Evolutionary conservation across 2,329 filamentous ascomycete genomes (phyloP).

Genomic region (Clarireedia homoeocarpa): DNA sequence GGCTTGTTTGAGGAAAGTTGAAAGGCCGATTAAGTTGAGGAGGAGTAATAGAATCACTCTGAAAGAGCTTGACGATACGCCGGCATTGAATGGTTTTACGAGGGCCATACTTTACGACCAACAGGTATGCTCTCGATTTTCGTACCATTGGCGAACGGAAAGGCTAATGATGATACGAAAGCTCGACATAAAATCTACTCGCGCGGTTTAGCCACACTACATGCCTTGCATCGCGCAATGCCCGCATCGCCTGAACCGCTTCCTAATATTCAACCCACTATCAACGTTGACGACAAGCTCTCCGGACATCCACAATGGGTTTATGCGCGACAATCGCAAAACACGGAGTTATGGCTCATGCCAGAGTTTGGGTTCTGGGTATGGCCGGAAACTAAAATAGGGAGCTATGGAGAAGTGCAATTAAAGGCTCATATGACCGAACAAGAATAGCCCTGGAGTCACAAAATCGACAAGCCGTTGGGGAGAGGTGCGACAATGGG

Average conservation of each 20-base stretch:
- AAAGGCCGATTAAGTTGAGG: slow-evolving; percentile 8
- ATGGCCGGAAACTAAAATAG: slow-evolving; percentile 43
- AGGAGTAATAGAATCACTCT: not conserved
- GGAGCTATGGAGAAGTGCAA: slow-evolving; percentile 34
- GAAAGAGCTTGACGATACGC: slow-evolving; percentile 7
- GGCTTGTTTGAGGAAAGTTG: slow-evolving; percentile 14
- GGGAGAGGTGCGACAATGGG: slow-evolving; percentile 42
- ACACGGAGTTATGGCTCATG: slow-evolving; percentile 35
- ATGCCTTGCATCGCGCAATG: slow-evolving; percentile 45
- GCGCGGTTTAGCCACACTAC: slow-evolving; percentile 36
- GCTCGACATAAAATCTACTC: slow-evolving; percentile 8
- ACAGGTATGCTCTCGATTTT: slow-evolving; percentile 6
- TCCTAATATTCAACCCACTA: slow-evolving; percentile 43
- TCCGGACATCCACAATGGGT: slow-evolving; percentile 2
- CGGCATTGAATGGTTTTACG: slow-evolving; percentile 2
- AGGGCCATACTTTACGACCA: slow-evolving; percentile 6
- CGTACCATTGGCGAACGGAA: not conserved
- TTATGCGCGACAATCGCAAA: not conserved
- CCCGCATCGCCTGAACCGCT: slow-evolving; percentile 38
- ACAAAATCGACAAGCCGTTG: slow-evolving; percentile 35
- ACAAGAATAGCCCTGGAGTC: slow-evolving; percentile 12
- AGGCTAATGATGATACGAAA: not conserved
- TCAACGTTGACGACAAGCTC: slow-evolving; percentile 44
- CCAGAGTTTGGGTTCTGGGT: slow-evolving; percentile 48
- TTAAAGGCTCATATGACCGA: slow-evolving; percentile 33